phyloP scores from a whole-genome alignment of 2,329 filamentous ascomycete species.

The Shiraia bambusicola region DNA sequence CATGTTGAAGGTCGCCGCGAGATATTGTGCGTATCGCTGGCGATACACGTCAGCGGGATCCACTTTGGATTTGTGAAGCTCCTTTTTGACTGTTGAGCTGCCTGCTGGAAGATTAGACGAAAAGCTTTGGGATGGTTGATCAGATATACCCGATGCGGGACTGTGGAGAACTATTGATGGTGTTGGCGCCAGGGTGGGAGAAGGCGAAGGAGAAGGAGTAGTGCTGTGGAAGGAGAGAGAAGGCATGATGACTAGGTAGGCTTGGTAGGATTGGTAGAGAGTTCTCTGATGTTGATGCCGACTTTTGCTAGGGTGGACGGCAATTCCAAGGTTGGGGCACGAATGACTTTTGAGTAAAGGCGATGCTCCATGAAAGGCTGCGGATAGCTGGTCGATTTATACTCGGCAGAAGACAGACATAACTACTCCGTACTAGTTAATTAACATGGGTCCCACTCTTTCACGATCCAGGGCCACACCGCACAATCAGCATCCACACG shows the following conservation, averaged over 20 bases:
- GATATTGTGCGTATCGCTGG: slow-evolving; percentile 43
- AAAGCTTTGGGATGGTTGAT: slow-evolving; percentile 40
- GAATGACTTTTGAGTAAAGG: slow-evolving; percentile 25
- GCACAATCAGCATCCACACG: slow-evolving; percentile 33
- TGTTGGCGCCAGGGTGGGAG: slow-evolving; percentile 34
- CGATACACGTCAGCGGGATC: slow-evolving; percentile 39
- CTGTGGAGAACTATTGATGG: slow-evolving; percentile 43
- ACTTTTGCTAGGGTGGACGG: slow-evolving; percentile 16
- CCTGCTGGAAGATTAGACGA: slow-evolving; percentile 40
- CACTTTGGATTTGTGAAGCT: slow-evolving; percentile 38
- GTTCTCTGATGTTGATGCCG: slow-evolving; percentile 37
- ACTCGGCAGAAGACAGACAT: slow-evolving; percentile 18
- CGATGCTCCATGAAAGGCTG: slow-evolving; percentile 28
- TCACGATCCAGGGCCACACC: slow-evolving; percentile 32
- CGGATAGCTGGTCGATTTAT: slow-evolving; percentile 36
- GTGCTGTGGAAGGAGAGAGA: slow-evolving; percentile 39
- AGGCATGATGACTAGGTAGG: slow-evolving; percentile 42
- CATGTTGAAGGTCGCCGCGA: slow-evolving; percentile 45
- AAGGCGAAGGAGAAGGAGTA: slow-evolving; percentile 39
- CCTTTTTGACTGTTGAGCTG: slow-evolving; percentile 30
- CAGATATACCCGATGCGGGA: slow-evolving; percentile 45
- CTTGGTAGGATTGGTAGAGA: slow-evolving; percentile 12
- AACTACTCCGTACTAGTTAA: too few relatives aligned
- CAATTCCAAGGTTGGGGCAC: slow-evolving; percentile 24
- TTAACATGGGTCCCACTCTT: slow-evolving; percentile 11